phyloP scores from a whole-genome alignment of 345 rosid species.

The Eucalyptus polybractea region DNA sequence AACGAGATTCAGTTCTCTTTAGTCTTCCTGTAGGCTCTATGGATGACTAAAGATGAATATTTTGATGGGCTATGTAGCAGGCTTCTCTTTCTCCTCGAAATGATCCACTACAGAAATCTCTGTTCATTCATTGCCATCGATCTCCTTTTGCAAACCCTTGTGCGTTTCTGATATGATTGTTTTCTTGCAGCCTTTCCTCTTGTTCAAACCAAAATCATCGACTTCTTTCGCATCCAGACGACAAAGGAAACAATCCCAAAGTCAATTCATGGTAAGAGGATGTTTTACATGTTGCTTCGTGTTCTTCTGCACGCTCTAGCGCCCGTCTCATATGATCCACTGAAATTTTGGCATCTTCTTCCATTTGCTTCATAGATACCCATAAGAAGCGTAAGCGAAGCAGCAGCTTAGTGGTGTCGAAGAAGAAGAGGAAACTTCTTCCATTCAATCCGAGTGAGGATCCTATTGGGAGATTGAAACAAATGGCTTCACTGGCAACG shows the following conservation, averaged over 20 bases:
- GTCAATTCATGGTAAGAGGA: conserved; percentile 16
- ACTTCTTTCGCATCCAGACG: conserved; percentile 74
- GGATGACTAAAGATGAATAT: background rate
- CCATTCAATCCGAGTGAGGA: conserved; percentile 60
- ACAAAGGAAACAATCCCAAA: background rate
- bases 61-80: background rate
- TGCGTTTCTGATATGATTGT: background rate
- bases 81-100: background rate
- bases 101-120: background rate
- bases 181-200: conserved; percentile 51
- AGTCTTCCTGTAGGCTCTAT: background rate
- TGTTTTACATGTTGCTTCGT: background rate
- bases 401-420: conserved; percentile 45
- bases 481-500: conserved; percentile 89
- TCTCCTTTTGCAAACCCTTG: background rate
- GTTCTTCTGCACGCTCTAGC: background rate
- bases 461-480: conserved; percentile 47
- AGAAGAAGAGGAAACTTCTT: conserved; percentile 65
- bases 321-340: background rate
- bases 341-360: background rate
- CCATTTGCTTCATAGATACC: conserved; percentile 3
- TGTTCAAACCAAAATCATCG: conserved; percentile 71
- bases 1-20: background rate
- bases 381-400: conserved; percentile 45
- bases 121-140: background rate